Conservation (phyloP, 164 flowering plant species). For the Vitis labrusca region DNA sequence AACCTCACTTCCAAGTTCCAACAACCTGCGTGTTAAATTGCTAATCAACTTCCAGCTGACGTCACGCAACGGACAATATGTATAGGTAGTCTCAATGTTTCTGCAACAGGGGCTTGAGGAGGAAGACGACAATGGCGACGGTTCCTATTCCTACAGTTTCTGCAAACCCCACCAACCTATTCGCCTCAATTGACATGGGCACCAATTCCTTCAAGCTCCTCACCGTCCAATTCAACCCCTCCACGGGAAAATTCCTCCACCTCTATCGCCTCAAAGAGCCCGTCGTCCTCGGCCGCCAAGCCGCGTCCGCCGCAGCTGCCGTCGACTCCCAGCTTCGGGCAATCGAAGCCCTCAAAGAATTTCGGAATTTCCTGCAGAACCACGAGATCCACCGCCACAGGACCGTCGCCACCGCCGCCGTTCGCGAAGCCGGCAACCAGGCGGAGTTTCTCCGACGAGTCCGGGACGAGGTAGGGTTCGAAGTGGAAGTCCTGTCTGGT, state of each 20-base stretch:
- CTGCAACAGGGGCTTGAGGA: no score
- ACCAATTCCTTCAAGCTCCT: conserved; percentile 75
- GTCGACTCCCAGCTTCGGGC: conserved; percentile 37
- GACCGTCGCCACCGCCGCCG: conserved; percentile 63
- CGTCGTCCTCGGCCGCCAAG: conserved; percentile 48
- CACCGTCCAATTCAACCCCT: conserved; percentile 44
- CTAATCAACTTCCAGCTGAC: no score
- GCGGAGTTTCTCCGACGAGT: conserved; percentile 30
- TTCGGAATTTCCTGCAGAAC: conserved; percentile 27
- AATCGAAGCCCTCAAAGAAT: conserved; percentile 38
- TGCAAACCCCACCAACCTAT: conserved; percentile 25
- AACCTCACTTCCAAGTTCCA: no score
- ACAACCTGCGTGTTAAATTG: no score
- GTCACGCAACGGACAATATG: no score
- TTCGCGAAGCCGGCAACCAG: conserved; percentile 50
- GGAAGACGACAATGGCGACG: no score
- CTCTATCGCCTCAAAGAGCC: conserved; percentile 47
- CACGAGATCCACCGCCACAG: conserved; percentile 17
- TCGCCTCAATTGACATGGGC: conserved; percentile 79
- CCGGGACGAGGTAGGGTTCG: conserved; percentile 29
- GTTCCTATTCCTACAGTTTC: no score
- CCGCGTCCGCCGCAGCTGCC: conserved; percentile 26
- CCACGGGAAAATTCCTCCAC: conserved; percentile 48
- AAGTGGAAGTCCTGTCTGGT: conserved; percentile 50
- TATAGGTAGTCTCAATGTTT: no score